phyloP scores from a whole-genome alignment of 176 grass and related monocot species.

The Rhynchospora pubera region DNA sequence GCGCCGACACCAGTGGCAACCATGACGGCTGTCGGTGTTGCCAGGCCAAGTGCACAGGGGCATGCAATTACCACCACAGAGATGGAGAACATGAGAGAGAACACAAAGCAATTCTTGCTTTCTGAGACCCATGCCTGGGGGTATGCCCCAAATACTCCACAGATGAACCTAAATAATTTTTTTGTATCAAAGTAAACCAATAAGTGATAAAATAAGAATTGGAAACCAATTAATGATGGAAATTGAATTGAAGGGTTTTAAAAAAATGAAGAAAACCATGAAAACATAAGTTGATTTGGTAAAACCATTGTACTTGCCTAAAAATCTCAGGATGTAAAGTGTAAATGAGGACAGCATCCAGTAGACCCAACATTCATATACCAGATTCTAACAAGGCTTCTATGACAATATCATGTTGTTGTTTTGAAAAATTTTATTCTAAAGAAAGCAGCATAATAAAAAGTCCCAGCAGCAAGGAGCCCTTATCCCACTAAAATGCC shows the following conservation, averaged over 20 bases:
- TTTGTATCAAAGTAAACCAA: constrained; percentile 12
- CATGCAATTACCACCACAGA: constrained; percentile 98
- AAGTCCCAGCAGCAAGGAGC: background rate
- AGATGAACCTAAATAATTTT: constrained; percentile 62
- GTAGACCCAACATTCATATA: background rate
- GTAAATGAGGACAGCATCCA: background rate
- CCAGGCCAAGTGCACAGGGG: constrained; percentile 90
- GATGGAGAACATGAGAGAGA: constrained; percentile 99
- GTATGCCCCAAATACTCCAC: constrained; percentile 83
- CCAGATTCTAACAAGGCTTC: background rate
- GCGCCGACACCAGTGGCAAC: constrained; percentile 95
- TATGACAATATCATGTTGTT: background rate
- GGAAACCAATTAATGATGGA: too few relatives aligned
- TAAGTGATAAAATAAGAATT: background rate
- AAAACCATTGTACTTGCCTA: background rate
- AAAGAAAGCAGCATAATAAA: background rate
- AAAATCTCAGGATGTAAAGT: background rate
- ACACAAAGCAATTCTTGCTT: constrained; percentile 80
- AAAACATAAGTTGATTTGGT: background rate
- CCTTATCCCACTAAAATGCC: background rate
- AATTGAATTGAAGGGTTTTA: too few relatives aligned
- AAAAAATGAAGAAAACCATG: background rate
- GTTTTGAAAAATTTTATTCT: background rate
- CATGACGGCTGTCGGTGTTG: constrained; percentile 98
- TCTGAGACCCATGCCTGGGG: constrained; percentile 74